These are phyloP conservation scores for Hygrocybe punicea DNA, from an alignment of 768 basidiomycete species.

Conservation along the genomic window DNA sequence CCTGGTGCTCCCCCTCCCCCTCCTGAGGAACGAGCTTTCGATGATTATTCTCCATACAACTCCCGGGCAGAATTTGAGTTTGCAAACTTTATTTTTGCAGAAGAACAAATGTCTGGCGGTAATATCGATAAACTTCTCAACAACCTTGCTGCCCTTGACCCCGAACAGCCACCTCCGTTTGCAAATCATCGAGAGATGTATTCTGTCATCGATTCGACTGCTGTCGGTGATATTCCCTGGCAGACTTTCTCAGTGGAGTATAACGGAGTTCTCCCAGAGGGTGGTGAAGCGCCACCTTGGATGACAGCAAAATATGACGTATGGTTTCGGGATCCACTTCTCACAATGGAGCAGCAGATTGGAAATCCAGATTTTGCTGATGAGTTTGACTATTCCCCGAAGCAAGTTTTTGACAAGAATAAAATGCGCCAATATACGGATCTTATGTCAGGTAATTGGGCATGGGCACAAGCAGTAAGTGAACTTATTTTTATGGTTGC, in stretches of 20 bases:
- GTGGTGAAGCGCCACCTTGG: conserved; percentile 30
- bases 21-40: neutral
- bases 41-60: neutral
- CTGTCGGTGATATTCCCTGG: conserved; percentile 27
- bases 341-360: conserved; percentile 28
- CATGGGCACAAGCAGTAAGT: conserved; percentile 32
- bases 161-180: conserved; percentile 18
- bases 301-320: conserved; percentile 27
- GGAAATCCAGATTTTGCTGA: conserved; percentile 34
- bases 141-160: conserved; percentile 7
- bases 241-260: conserved; percentile 20
- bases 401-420: conserved; percentile 21
- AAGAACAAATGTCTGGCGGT: neutral
- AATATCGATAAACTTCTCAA: conserved; percentile 1
- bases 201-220: conserved; percentile 24
- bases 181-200: conserved; percentile 22
- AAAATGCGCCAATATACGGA: conserved; percentile 28
- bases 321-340: conserved; percentile 32
- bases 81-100: neutral
- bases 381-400: conserved; percentile 33
- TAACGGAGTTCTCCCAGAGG: conserved; percentile 13
- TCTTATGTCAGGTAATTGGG: conserved; percentile 40
- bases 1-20: neutral
- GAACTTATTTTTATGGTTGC: neutral
- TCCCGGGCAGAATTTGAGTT: conserved; percentile 6